phyloP scores from a whole-genome alignment of 139 green algal genomes.

The Protoeuglena noctilucae region DNA sequence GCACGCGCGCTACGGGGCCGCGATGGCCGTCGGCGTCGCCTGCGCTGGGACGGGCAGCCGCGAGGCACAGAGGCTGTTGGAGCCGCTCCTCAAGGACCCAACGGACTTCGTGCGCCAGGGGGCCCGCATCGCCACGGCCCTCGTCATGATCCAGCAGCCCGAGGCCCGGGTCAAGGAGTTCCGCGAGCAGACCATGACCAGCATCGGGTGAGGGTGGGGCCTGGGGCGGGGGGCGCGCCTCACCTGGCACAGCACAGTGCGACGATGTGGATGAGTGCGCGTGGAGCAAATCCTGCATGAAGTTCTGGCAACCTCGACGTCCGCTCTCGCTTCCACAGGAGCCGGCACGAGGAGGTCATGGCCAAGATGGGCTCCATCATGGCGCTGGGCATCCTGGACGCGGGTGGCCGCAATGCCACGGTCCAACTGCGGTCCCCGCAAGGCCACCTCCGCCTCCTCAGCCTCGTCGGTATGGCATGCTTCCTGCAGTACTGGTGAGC shows the following conservation, averaged over 20 bases:
- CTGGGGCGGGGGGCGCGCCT: no score
- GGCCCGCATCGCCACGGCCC: constrained; percentile 72
- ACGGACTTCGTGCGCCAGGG: constrained; percentile 91
- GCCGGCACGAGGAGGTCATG: constrained; percentile 73
- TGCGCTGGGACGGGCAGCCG: constrained; percentile 65
- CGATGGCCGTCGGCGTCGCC: constrained; percentile 88
- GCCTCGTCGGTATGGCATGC: constrained; percentile 69
- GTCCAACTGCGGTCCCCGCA: constrained; percentile 51
- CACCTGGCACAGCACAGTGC: no score
- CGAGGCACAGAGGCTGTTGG: constrained; percentile 68
- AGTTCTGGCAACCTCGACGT: no score
- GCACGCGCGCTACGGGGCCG: constrained; percentile 81
- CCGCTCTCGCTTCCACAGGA: no score
- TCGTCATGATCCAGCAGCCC: constrained; percentile 79
- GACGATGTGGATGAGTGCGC: no score
- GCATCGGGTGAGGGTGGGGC: no score
- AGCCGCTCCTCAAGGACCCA: constrained; percentile 65
- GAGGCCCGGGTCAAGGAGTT: constrained; percentile 46
- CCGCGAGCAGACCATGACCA: constrained; percentile 60
- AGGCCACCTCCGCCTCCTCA: constrained; percentile 67
- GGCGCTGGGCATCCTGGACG: constrained; percentile 73
- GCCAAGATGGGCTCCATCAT: constrained; percentile 91
- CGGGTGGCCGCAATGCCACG: constrained; percentile 80
- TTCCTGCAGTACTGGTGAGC: constrained; percentile 90
- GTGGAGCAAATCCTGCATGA: no score